Conservation (phyloP, 306 rosid species). For the Fragaria nilgerrensis region DNA sequence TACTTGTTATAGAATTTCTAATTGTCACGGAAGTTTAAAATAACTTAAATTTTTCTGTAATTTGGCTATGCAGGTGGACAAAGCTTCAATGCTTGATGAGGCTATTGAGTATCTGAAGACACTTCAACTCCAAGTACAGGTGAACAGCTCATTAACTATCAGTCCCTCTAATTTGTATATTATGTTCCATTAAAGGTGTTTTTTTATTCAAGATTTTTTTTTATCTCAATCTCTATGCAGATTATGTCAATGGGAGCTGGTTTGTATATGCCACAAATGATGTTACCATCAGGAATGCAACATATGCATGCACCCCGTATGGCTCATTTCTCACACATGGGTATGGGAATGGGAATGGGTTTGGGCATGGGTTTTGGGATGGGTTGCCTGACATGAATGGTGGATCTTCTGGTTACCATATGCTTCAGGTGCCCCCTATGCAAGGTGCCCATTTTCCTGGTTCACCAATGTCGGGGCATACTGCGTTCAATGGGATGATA, state of each 20-base stretch:
- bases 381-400: conserved; percentile 74
- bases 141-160: conserved; percentile 23
- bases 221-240: conserved; percentile 39
- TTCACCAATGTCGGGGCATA: conserved; percentile 51
- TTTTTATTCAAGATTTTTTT: neutral
- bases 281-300: conserved; percentile 71
- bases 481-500: conserved; percentile 55
- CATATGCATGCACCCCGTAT: conserved; percentile 68
- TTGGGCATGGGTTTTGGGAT: conserved; percentile 75
- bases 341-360: conserved; percentile 60
- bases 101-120: conserved; percentile 86
- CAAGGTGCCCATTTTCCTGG: conserved; percentile 71
- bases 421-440: conserved; percentile 71
- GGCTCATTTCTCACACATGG: conserved; percentile 55
- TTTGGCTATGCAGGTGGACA: conserved; percentile 54
- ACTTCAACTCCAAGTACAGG: conserved; percentile 88
- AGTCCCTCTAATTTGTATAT: conserved; percentile 2
- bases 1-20: conserved; percentile 7
- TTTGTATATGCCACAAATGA: conserved; percentile 76
- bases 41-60: neutral
- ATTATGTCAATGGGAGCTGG: conserved; percentile 90
- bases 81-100: conserved; percentile 95
- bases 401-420: conserved; percentile 59
- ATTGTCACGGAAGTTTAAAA: conserved; percentile 4
- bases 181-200: conserved; percentile 10